Base-by-base conservation (phyloP, 2,329 filamentous ascomycete genomes). In the Moelleriella libera region DNA sequence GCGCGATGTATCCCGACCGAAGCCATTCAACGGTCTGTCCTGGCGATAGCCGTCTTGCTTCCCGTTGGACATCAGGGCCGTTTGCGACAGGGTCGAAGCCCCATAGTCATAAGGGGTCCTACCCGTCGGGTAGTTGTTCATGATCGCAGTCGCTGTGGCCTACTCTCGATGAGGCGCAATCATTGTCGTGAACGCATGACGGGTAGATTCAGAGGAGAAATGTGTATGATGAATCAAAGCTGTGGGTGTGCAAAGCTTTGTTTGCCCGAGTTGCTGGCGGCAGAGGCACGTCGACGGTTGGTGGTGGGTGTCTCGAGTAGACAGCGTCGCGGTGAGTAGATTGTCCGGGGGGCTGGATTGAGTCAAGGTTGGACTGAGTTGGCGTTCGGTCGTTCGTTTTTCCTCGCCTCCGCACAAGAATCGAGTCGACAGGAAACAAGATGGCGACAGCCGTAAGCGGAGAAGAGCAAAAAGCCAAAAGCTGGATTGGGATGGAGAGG, bases 41-140 rank as follows among this genome's bases (percentile, higher is more conserved):
- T 70, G 60, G 83, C 84, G 42, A 75, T 76, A 47, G 82, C 73
- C 45, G 78, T 67, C 49, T 81, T 65, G 21, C 67, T 72, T 76
- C 46, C 66, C 66, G 43, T 63, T 69, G 40, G 69, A 68, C 46
- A 57, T 59, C 46, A 63, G 58, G 58, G 54, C 58, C 51, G 7
- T 41, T 41, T 41, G 40, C 40, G 40, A 41, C 14, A 60, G 59
- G 28, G 60, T 58, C 39, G 62, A 58, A 44, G 60, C 52, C 49
- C 60, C 62, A 50, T 64, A 65, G 56, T 63, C 64, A 53, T 64
- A 64, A 41, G 58, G 60, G 51, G 56, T 54, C 52, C 58, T 57
- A 51, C 61, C 58, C 48, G 58, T 58, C 49, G 59, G 57, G 54
- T 65, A 65, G 47, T 60, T 62, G 53, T 68, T 69, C 68, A 71